Percentiles rank a stretch among this genome's conserved stretches.
phyloP scores from a whole-genome alignment of 495 filamentous ascomycete genomes.

The Lentithecium fluviatile region DNA sequence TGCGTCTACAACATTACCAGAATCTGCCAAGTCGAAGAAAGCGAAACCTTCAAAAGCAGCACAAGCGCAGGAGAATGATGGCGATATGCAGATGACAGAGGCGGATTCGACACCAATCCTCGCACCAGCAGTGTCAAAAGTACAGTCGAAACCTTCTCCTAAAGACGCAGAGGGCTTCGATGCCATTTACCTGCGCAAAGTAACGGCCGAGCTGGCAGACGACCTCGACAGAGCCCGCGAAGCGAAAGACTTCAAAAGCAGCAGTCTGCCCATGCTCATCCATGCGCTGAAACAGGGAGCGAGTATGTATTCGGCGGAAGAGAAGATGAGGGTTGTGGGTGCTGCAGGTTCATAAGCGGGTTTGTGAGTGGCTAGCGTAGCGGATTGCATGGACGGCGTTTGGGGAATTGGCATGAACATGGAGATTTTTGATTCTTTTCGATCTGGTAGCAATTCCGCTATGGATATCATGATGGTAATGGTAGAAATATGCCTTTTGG shows the following conservation, averaged over 20 bases:
- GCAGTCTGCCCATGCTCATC: constrained; percentile 61
- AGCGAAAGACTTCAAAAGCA: constrained; percentile 65
- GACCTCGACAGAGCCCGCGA: constrained; percentile 65
- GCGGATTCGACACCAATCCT: background rate
- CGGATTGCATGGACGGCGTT: constrained; percentile 1
- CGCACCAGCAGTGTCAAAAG: background rate
- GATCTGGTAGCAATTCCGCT: background rate
- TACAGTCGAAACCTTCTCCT: background rate
- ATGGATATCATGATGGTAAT: background rate
- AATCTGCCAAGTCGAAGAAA: background rate
- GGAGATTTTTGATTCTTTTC: background rate
- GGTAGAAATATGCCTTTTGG: background rate
- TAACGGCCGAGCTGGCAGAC: constrained; percentile 67
- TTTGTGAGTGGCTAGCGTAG: background rate
- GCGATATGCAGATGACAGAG: background rate
- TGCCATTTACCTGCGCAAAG: constrained; percentile 57
- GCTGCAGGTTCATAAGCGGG: background rate
- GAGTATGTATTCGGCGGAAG: constrained; percentile 38
- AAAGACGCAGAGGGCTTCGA: constrained; percentile 33
- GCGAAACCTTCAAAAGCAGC: background rate
- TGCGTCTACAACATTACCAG: background rate
- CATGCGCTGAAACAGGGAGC: constrained; percentile 63
- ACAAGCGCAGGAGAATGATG: background rate
- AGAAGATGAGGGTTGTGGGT: constrained; percentile 38
- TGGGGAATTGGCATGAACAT: background rate